Base-by-base conservation (phyloP, 1,284 basidiomycete genomes). In the Exsudoporus floridanus region DNA sequence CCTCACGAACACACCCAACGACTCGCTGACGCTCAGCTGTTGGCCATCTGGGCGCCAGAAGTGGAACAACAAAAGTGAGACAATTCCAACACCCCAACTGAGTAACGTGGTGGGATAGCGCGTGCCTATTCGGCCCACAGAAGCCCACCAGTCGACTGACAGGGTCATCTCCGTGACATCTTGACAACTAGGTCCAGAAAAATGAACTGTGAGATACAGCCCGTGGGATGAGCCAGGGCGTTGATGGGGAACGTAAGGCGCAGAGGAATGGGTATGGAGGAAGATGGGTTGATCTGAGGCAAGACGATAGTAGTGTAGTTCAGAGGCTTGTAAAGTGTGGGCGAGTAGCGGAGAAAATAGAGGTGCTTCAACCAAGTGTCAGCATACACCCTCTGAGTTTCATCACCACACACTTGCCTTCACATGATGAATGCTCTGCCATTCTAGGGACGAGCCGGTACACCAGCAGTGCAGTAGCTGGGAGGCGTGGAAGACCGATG, bases 101-200 rank as follows among this genome's bases (percentile, higher is more conserved):
- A 86, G 68, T 0, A 86, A 62, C 1, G 83, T 84, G 30, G 82
- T 84, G 46, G 86, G 81, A 67, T 91, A 92, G n/a, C 93, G 77
- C 12, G 82, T 73, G 3, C 83, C 81, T 67, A 80, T 79, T 44
- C 90, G 78, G 5, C 89, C 89, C 8, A 88, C 54, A 2, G 83
- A 86, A n/a, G 80, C 75, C 65, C 75, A 74, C 81, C 83, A 84
- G 63, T 92, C 87, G 5, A 93, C 63, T 7, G 71, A 66, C 13
- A 94, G 62, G 0, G 62, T 57, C 2, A 93, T 57, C 2, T 68
- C 70, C 0, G 70, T 57, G 4, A 84, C 64, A 5, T 69, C 60
- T 45, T 64, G 62, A 64, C 84, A 86, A 12, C 70, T 71, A 34
- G 77, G 71, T 8, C 77, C 79, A 4, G 81, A 78, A 0, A 83